A percentile compares a stretch with the other conserved stretches of the same genome.
Conservation (phyloP, 108 stramenopile species). For the Fistulifera pelliculosa region DNA sequence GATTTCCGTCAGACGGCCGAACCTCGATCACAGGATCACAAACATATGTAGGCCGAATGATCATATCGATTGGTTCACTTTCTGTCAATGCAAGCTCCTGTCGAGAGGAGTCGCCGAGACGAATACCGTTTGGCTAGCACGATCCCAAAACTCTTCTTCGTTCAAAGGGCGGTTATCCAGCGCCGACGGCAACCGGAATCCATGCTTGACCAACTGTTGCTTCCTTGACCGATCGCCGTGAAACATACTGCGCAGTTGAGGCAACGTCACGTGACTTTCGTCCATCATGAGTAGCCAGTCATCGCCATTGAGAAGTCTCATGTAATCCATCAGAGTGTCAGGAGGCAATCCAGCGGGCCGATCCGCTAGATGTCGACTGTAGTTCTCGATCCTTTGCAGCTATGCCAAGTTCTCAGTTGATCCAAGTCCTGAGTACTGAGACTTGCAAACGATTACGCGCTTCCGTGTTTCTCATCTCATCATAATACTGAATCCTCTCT, state of each 20-base stretch:
- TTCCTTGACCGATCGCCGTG: conserved; percentile 59
- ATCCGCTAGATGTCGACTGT: conserved; percentile 56
- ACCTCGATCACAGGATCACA: conserved; percentile 60
- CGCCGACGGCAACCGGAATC: conserved; percentile 73
- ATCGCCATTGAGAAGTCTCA: conserved; percentile 14
- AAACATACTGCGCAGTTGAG: conserved; percentile 72
- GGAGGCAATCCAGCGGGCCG: conserved; percentile 47
- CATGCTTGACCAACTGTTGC: conserved; percentile 52
- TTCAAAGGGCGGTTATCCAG: conserved; percentile 70
- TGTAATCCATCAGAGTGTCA: conserved; percentile 59
- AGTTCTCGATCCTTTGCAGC: conserved; percentile 70
- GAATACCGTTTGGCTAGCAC: conserved; percentile 48
- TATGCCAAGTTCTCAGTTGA: conserved; percentile 1
- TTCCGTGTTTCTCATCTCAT: conserved; percentile 21
- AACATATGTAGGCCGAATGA: conserved; percentile 71
- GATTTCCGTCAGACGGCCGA: conserved; percentile 29
- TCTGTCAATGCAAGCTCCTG: conserved; percentile 33
- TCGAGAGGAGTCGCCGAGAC: conserved; percentile 65
- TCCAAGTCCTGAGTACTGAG: conserved; percentile 44
- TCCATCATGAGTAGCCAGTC: conserved; percentile 73
- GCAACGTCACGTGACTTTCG: conserved; percentile 69
- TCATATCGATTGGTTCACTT: conserved; percentile 40
- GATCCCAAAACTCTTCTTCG: conserved; percentile 65
- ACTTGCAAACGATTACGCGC: conserved; percentile 37
- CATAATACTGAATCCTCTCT: conserved; percentile 10